Conservation (phyloP, 2,329 filamentous ascomycete species). For the Colletotrichum cordylinicola region DNA sequence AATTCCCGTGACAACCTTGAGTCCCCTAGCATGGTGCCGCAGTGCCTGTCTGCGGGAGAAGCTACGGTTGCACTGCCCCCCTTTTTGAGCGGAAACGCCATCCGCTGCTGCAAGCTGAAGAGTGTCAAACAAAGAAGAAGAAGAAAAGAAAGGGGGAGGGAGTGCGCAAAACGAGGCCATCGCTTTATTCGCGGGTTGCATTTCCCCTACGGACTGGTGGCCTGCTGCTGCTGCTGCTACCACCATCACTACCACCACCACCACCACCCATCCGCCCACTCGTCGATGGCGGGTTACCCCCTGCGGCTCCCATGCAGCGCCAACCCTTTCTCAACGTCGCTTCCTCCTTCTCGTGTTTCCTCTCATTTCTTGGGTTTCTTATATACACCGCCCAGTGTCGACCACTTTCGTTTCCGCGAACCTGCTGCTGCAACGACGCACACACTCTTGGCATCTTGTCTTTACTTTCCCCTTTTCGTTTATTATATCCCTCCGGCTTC, state of each 20-base stretch:
- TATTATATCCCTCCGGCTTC: background rate
- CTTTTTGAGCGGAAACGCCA: background rate
- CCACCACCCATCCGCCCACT: background rate
- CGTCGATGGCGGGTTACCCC: background rate
- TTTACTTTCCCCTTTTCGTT: background rate
- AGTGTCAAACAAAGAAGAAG: background rate
- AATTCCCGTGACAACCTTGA: background rate
- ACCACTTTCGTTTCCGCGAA: background rate
- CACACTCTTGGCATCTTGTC: conserved; percentile 7
- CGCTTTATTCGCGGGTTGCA: background rate
- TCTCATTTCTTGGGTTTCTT: background rate
- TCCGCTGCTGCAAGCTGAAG: background rate
- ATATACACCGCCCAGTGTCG: background rate
- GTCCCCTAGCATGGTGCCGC: background rate
- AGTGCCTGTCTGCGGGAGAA: background rate
- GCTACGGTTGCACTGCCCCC: background rate
- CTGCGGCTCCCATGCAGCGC: background rate
- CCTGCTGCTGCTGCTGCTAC: background rate
- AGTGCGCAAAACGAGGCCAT: background rate
- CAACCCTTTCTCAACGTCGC: background rate
- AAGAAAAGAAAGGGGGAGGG: background rate
- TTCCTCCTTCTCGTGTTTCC: background rate
- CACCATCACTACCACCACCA: background rate
- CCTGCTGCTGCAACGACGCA: background rate
- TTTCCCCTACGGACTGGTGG: background rate